Base-by-base conservation (phyloP, 2,329 filamentous ascomycete genomes). In the Colletotrichum scovillei region DNA sequence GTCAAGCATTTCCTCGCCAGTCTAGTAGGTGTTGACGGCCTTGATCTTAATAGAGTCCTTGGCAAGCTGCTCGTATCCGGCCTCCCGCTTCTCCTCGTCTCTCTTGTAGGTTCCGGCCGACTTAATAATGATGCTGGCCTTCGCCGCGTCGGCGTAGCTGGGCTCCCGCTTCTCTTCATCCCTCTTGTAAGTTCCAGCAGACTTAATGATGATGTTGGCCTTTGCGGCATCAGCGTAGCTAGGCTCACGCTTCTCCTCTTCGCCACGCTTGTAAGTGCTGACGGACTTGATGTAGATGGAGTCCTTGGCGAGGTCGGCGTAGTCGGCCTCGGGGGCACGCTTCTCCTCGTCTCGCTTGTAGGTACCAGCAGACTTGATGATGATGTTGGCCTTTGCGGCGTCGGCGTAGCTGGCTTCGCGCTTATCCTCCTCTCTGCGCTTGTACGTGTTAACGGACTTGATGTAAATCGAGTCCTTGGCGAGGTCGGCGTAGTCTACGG, bases 121-220 rank as follows among this genome's bases (percentile, higher is more conserved):
- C 11, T 60, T 60, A 4, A 60, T 60, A 6, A 60, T 35, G 11
- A 60, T 60, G 3, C 22, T 38, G 57, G 35, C 57, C 14, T 60
- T 60, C 4, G 12, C 57, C 11, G 38, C 19, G 12, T 60, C 32
- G 8, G 35, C 57, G 6, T 60, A 60, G 11, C 38, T n/a, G 12
- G 56, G 28, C 16, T 22, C 30, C 4, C 56, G n/a, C 30, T 59
- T 59, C 63, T 71, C 57, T n/a, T 67, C 56, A 46, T 35, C 69
- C 14, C 69, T 46, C 35, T 71, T 67, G 22, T 71, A 71, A 9
- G 69, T 72, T 2, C 49, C 57, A 0, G 53, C 69, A 2, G 69
- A 68, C 35, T 72, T 72, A 52, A 72, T 72, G 6, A 62, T 35
- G 0, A 72, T 72, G 24, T 28, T 58, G 42, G 62, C 52, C 65